Evolutionary conservation across 1,284 basidiomycete genomes (phyloP), one percentile per base, ranked within the genome.

Genomic region (Golubevia sp.): DNA sequence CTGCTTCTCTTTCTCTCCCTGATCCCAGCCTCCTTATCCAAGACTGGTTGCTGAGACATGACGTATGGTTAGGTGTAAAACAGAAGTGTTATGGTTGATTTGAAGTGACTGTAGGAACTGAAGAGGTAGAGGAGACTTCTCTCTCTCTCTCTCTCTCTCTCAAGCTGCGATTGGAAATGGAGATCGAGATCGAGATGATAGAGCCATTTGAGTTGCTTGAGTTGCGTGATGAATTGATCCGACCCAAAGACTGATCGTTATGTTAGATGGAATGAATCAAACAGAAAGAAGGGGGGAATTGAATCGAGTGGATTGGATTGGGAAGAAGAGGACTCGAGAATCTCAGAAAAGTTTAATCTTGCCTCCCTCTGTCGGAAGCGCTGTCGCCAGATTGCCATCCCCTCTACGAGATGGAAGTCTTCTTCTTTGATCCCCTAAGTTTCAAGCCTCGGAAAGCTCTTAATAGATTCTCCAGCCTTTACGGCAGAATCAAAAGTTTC

Each of bases 161-260:
- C 21, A 79, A 76, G 11, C 79, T 78, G 8, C 79, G 58, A 54
- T 82, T 82, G 7, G 79, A 78, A 49, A 81, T 77, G 49, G 67
- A 62, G 27, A 62, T 64, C 21, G 21, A 2, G 8, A 21, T 15
- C 20, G 54, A 57, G 23, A 56, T 18, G 2, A 49, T 3, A 0
- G 27, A 11, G 48, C 24, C 27, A 61, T 44, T 20, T 55, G 21
- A 15, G 53, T 61, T 57, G 64, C 62, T n/a, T 67, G 60, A 3
- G 65, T 24, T 8, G 70, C 59, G n/a, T n/a, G n/a, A n/a, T n/a
- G n/a, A n/a, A n/a, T n/a, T n/a, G n/a, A n/a, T n/a, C n/a, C n/a
- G n/a, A n/a, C n/a, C n/a, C n/a, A n/a, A n/a, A n/a, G n/a, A n/a
- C n/a, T n/a, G n/a, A n/a, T n/a, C n/a, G n/a, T n/a, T n/a, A n/a